Evolutionary conservation across 768 basidiomycete species (phyloP), one percentile per base, ranked within the genome.

Genomic region (Cyclocybe aegerita): DNA sequence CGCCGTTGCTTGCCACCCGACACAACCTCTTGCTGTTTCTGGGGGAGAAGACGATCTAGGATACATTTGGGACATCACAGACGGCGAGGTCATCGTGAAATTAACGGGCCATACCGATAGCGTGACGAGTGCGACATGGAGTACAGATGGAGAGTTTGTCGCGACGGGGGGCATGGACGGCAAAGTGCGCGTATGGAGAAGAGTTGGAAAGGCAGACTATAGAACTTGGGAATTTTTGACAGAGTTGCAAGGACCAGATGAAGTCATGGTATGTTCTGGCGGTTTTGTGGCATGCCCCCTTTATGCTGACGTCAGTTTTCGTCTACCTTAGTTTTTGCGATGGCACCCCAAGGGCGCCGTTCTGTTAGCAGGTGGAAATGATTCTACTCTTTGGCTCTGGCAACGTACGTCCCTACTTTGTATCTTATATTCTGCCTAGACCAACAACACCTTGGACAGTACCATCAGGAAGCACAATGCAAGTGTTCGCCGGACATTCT

Each of bases 101-200:
- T 77, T 99, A 44, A 88, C 89, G 0, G 97, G 97, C 2, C 97
- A 99, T 68, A 83, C 85, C 6, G 97, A 99, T 65, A 94, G 92
- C 55, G 93, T 99, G 41, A 85, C 85, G 4, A 77, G 77, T 47
- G 77, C 80, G 3, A 85, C 78, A 15, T 99, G 90, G 80, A 96
- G 85, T 65, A 60, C 73, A 0, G 96, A 98, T 64, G 97, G 97
- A 2, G 88, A 97, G 70, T 79, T 97, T 80, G 78, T 95, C 50
- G 85, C 95, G 11, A 97, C 95, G 0, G 97, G 96, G 8, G 97
- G 97, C 0, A 98, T 99, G 97, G 97, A 99, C 61, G 97, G 97
- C 7, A 86, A 84, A 65, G 86, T 98, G 35, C 78, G 95, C 54
- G 73, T 99, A 53, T 99, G 97, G 97, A 74, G 88, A 63, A 76